Evolutionary conservation across 768 basidiomycete genomes (phyloP).

Genomic region (Leucosporidium creatinivorum): DNA sequence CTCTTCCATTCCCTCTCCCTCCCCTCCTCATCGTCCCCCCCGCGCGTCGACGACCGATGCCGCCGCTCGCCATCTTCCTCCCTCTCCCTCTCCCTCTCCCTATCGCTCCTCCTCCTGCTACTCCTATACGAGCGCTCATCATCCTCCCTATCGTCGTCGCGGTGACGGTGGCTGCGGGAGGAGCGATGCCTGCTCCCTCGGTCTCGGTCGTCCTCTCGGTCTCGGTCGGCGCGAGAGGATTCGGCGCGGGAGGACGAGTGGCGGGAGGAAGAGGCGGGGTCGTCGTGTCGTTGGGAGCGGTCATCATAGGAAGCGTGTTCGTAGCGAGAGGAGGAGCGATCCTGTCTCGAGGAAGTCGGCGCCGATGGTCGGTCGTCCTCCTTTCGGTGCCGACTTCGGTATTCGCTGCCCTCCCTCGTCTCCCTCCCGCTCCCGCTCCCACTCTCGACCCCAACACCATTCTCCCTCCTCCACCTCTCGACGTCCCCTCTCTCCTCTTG

Average conservation of each 20-base stretch:
- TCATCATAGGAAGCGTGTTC: too few species aligned
- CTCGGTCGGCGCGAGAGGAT: too few species aligned
- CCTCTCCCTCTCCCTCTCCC: constrained; percentile 28
- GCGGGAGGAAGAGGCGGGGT: too few species aligned
- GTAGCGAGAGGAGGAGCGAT: too few species aligned
- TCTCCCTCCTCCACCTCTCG: constrained; percentile 45
- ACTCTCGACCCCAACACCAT: constrained; percentile 42
- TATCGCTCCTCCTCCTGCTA: not conserved
- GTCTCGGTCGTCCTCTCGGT: too few species aligned
- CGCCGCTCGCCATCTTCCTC: constrained; percentile 24
- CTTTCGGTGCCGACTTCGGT: constrained; percentile 24
- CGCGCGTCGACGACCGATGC: not conserved
- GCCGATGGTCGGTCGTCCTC: constrained; percentile 27
- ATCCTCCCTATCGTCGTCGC: not conserved
- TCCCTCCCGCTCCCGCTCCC: constrained; percentile 41
- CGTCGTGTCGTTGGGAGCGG: too few species aligned
- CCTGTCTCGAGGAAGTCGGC: not conserved
- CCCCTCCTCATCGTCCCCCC: constrained; percentile 22
- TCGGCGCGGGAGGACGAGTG: too few species aligned
- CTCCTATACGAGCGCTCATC: not conserved
- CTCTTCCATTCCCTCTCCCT: constrained; percentile 10
- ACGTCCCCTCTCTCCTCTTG: constrained; percentile 31
- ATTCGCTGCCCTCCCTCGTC: too few species aligned
- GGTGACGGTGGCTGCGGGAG: too few species aligned
- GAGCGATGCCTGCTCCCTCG: too few species aligned